phyloP scores from a whole-genome alignment of 148 eudicot species.

The Fagopyrum tataricum region DNA sequence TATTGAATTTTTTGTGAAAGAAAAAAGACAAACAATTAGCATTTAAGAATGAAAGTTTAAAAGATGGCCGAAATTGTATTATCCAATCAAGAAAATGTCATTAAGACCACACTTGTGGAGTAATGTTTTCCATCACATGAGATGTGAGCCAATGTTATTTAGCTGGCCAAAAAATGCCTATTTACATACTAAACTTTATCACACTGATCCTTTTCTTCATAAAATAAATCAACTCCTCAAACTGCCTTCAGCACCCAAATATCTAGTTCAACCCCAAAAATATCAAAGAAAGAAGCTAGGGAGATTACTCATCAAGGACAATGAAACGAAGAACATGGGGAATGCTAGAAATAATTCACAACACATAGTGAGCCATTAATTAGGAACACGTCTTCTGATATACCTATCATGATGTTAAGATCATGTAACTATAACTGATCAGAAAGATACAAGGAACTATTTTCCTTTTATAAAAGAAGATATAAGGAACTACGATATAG shows the following conservation, averaged over 20 bases:
- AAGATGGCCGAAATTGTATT: neutral
- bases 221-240: neutral
- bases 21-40: neutral
- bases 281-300: neutral
- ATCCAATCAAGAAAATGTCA: neutral
- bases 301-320: neutral
- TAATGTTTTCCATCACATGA: neutral
- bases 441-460: neutral
- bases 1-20: neutral
- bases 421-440: neutral
- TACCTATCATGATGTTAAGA: neutral
- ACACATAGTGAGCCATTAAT: neutral
- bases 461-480: neutral
- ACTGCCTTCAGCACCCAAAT: neutral
- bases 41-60: neutral
- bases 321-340: neutral
- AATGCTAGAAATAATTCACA: neutral
- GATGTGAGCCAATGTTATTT: neutral
- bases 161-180: neutral
- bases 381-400: neutral
- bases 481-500: neutral
- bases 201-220: neutral
- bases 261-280: neutral
- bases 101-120: neutral
- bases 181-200: neutral